Conservation (phyloP, 176 grass and related monocot species). For the Carex littledalei region DNA sequence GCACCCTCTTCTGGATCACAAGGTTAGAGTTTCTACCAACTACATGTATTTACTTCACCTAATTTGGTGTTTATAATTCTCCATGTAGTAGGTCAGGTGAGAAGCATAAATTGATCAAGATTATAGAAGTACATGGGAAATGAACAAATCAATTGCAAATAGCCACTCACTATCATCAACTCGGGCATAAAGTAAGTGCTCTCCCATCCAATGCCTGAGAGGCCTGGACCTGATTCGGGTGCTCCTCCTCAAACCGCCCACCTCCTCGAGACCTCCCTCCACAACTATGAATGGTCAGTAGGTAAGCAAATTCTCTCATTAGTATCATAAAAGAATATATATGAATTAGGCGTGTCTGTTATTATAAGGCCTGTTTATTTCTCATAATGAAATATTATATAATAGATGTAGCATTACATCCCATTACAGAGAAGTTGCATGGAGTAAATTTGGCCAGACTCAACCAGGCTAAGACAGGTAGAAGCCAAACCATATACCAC, state of each 20-base stretch:
- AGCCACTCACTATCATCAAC: conserved; percentile 66
- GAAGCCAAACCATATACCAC: not conserved
- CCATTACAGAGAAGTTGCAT: not conserved
- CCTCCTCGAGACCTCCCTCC: conserved; percentile 45
- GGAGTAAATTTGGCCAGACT: not conserved
- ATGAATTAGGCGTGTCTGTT: conserved; percentile 13
- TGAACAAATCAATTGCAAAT: conserved; percentile 5
- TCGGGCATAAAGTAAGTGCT: conserved; percentile 63
- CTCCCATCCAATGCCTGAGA: conserved; percentile 68
- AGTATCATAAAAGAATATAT: not conserved
- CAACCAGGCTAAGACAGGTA: not conserved
- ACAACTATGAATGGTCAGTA: conserved; percentile 22
- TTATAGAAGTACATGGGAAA: conserved; percentile 14
- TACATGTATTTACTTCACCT: not conserved
- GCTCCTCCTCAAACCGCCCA: conserved; percentile 66
- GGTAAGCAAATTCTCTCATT: conserved; percentile 15
- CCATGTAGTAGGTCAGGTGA: too few species aligned
- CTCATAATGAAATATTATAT: not conserved
- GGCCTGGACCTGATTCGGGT: conserved; percentile 60
- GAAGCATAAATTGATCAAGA: not conserved
- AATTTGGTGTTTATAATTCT: not conserved
- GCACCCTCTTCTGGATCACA: too few species aligned
- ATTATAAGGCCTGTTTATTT: not conserved
- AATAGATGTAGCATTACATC: not conserved
- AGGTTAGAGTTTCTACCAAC: not conserved